Evolutionary conservation across 495 filamentous ascomycete genomes (phyloP).

Genomic region (Saxophila tyrrhenica): DNA sequence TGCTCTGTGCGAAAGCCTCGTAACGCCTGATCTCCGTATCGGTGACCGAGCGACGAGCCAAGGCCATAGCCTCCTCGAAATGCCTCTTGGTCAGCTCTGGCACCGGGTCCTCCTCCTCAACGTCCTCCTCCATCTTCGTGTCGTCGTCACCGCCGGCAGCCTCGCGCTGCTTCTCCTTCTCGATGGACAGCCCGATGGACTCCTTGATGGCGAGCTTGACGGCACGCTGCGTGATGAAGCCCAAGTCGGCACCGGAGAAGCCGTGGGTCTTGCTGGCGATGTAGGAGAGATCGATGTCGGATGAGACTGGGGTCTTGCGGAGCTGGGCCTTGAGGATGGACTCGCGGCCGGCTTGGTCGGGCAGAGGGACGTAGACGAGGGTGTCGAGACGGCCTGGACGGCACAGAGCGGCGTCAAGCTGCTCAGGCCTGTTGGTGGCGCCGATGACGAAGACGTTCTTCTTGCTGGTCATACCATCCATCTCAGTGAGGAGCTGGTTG

Average conservation of each 20-base stretch:
- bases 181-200: conserved; percentile 79
- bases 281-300: conserved; percentile 76
- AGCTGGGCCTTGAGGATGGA: conserved; percentile 91
- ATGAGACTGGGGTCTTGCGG: conserved; percentile 88
- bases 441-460: conserved; percentile 99
- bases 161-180: conserved; percentile 77
- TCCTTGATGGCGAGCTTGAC: conserved; percentile 99
- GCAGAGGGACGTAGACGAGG: conserved; percentile 92
- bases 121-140: conserved; percentile 62
- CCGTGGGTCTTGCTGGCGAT: conserved; percentile 97
- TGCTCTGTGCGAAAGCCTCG: conserved; percentile 94
- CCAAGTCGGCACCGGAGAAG: conserved; percentile 98
- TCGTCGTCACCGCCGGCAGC: conserved; percentile 64
- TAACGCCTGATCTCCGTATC: conserved; percentile 96
- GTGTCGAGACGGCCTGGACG: conserved; percentile 98
- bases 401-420: conserved; percentile 93
- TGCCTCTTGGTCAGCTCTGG: conserved; percentile 90
- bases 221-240: conserved; percentile 95
- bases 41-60: conserved; percentile 81
- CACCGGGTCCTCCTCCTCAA: conserved; percentile 84
- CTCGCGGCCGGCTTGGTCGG: conserved; percentile 76
- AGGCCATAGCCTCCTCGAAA: conserved; percentile 97
- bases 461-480: conserved; percentile 99
- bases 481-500: conserved; percentile 97
- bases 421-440: conserved; percentile 96